Evolutionary conservation across 768 basidiomycete genomes (phyloP).

Genomic region (Lactarius indigo): DNA sequence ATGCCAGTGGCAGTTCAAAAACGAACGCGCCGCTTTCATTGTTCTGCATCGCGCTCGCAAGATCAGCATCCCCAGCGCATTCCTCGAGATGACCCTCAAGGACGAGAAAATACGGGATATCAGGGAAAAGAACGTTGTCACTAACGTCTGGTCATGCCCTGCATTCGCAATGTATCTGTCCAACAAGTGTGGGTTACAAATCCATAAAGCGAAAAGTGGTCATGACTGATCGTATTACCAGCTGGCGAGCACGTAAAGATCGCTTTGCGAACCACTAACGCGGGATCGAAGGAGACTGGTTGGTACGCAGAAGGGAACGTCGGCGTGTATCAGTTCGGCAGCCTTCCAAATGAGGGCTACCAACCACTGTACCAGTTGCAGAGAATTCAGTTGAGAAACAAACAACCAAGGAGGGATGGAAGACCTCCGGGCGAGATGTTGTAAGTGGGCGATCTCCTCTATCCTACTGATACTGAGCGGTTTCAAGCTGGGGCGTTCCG

Average conservation of each 20-base stretch:
- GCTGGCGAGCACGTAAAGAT: conserved; percentile 17
- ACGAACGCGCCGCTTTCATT: conserved; percentile 6
- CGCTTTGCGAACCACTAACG: conserved; percentile 7
- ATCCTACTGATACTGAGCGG: background rate
- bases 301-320: conserved; percentile 23
- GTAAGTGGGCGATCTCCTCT: background rate
- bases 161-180: conserved; percentile 22
- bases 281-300: conserved; percentile 7
- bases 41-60: conserved; percentile 12
- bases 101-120: conserved; percentile 6
- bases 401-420: conserved; percentile 16
- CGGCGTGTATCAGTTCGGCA: conserved; percentile 20
- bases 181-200: conserved; percentile 9
- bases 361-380: conserved; percentile 15
- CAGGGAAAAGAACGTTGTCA: conserved; percentile 16
- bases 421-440: conserved; percentile 12
- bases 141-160: conserved; percentile 13
- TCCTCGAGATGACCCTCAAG: conserved; percentile 14
- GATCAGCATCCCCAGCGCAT: conserved; percentile 4
- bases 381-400: conserved; percentile 2
- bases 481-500: conserved; percentile 11
- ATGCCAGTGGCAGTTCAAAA: conserved; percentile 16
- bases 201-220: background rate
- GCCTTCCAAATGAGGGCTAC: conserved; percentile 11
- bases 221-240: background rate